A percentile compares a stretch with the other conserved stretches of the same genome.
phyloP scores from a whole-genome alignment of 164 flowering plant genomes.

The Piper longum region DNA sequence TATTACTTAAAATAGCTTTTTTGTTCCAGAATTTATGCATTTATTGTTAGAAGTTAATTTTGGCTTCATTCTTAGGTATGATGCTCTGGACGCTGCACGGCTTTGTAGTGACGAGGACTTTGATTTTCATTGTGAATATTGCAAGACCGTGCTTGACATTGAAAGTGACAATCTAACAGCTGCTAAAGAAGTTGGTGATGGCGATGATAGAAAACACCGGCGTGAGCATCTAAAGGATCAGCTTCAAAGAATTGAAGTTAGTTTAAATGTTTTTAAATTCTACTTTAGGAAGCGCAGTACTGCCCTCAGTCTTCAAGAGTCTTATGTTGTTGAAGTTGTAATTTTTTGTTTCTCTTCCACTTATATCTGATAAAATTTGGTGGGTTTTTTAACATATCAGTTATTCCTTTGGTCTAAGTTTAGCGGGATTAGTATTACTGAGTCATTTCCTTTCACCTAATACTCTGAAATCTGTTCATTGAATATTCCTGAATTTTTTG shows the following conservation, averaged over 20 bases:
- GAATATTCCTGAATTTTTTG: too few species aligned
- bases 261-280: neutral
- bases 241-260: slow-evolving; percentile 86
- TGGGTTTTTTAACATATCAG: too few species aligned
- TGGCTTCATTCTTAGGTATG: slow-evolving; percentile 38
- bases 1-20: slow-evolving; percentile 7
- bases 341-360: too few species aligned
- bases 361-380: too few species aligned
- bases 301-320: neutral
- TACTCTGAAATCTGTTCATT: neutral
- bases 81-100: slow-evolving; percentile 75
- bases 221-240: slow-evolving; percentile 69
- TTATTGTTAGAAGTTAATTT: neutral
- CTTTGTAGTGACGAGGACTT: slow-evolving; percentile 60
- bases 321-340: neutral
- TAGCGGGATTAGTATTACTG: too few species aligned
- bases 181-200: slow-evolving; percentile 75
- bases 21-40: neutral
- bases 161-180: slow-evolving; percentile 77
- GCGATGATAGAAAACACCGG: slow-evolving; percentile 74
- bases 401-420: too few species aligned
- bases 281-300: too few species aligned
- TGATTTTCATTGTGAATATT: slow-evolving; percentile 79
- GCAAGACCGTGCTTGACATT: slow-evolving; percentile 76
- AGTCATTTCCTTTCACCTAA: too few species aligned